Base-by-base conservation (phyloP, 768 basidiomycete genomes). In the Cytidiella melzeri region DNA sequence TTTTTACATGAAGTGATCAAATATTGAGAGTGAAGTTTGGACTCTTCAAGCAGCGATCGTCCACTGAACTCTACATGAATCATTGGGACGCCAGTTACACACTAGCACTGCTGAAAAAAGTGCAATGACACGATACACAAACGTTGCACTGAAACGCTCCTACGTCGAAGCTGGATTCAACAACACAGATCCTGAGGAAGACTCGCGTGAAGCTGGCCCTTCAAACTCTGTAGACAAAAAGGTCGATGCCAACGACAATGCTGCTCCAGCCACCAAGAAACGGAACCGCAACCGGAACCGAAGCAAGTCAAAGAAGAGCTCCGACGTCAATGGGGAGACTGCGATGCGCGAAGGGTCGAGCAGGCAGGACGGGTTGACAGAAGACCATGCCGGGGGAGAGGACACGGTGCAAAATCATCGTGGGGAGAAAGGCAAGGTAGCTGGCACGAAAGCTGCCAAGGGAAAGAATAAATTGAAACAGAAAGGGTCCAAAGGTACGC, bases 81-180 rank as follows among this genome's bases (percentile, higher is more conserved):
- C n/a, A n/a, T n/a, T n/a, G n/a, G n/a, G n/a, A n/a, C n/a, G n/a
- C n/a, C n/a, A n/a, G n/a, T n/a, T n/a, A n/a, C n/a, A n/a, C n/a
- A n/a, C n/a, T n/a, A n/a, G n/a, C n/a, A n/a, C n/a, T n/a, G n/a
- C n/a, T n/a, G n/a, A n/a, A n/a, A n/a, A n/a, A n/a, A n/a, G n/a
- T n/a, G 20, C 1, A n/a, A 89, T 90, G 87, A 88, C 87, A 12
- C 78, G 87, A 38, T 69, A 81, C 49, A 87, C 88, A 7, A 81
- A 79, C 56, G 74, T 89, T 63, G 83, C 81, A n/a, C 73, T 76
- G 46, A 91, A 90, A 62, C 70, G 87, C 43, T 83, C 80, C 4
- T 80, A 87, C 58, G 54, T 88, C 12, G 72, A 89, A 52, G 83
- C 86, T 12, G 80, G 77, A 0, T 78, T 84, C 55, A 57, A 62